Conservation (phyloP, 805 yeast species). For the Cyberlindnera mrakii region DNA sequence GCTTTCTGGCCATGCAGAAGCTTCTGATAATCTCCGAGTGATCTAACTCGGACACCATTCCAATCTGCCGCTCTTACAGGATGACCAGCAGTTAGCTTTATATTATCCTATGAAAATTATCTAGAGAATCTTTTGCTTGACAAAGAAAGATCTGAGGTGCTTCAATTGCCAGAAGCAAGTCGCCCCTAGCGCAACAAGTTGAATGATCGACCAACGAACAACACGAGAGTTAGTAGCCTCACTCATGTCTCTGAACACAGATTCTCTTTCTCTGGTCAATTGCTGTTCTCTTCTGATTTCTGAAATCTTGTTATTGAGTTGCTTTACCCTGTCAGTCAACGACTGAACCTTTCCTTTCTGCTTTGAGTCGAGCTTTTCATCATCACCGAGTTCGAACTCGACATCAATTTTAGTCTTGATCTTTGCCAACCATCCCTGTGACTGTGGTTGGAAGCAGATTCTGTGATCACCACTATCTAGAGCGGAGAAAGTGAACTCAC, state of each 20-base stretch:
- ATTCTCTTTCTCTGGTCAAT: slow-evolving; percentile 69
- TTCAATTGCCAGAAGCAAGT: slow-evolving; percentile 72
- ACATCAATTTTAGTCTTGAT: slow-evolving; percentile 51
- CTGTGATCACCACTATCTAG: slow-evolving; percentile 74
- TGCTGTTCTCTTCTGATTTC: slow-evolving; percentile 64
- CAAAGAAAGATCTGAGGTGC: slow-evolving; percentile 70
- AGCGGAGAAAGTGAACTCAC: slow-evolving; percentile 71
- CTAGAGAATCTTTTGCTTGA: slow-evolving; percentile 54
- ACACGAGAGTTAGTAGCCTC: slow-evolving; percentile 67
- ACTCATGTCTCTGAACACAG: slow-evolving; percentile 62
- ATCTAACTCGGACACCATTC: too few species aligned
- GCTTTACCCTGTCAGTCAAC: slow-evolving; percentile 51
- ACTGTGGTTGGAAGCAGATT: slow-evolving; percentile 54
- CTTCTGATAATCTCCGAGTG: too few species aligned
- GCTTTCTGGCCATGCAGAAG: too few species aligned
- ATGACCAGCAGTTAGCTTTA: too few species aligned
- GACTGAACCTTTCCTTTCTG: slow-evolving; percentile 49
- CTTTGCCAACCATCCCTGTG: slow-evolving; percentile 58
- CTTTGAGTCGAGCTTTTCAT: slow-evolving; percentile 61
- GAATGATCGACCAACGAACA: slow-evolving; percentile 68
- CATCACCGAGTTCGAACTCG: slow-evolving; percentile 64
- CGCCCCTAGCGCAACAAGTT: slow-evolving; percentile 54
- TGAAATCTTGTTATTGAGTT: slow-evolving; percentile 47
- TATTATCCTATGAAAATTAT: too few species aligned
- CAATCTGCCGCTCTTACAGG: too few species aligned